Evolutionary conservation across 495 filamentous ascomycete genomes (phyloP).

Genomic region (Sporormia fimetaria): DNA sequence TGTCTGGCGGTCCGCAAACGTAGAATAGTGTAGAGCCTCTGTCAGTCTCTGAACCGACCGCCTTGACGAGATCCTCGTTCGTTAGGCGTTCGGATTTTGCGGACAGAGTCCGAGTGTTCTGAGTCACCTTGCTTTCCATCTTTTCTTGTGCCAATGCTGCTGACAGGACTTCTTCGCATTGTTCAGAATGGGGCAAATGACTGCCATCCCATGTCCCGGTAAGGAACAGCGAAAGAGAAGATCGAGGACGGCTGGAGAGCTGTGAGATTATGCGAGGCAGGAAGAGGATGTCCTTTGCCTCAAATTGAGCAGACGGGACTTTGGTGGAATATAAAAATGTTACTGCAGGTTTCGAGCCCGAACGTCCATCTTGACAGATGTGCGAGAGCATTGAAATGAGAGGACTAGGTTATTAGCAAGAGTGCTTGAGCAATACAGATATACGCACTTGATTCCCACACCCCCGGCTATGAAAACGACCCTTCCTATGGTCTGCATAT

Average conservation of each 20-base stretch:
- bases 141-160: too few relatives aligned
- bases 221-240: slow-evolving; percentile 18
- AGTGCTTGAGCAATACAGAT: neutral
- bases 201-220: slow-evolving; percentile 11
- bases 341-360: slow-evolving; percentile 24
- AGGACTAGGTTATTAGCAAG: slow-evolving; percentile 23
- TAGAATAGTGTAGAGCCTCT: slow-evolving; percentile 51
- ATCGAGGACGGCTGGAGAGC: slow-evolving; percentile 4
- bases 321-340: slow-evolving; percentile 34
- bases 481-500: slow-evolving; percentile 37
- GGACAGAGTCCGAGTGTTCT: too few relatives aligned
- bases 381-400: slow-evolving; percentile 34
- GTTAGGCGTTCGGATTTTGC: too few relatives aligned
- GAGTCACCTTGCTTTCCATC: too few relatives aligned
- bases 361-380: slow-evolving; percentile 20
- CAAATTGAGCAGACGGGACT: slow-evolving; percentile 1
- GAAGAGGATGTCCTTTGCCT: slow-evolving; percentile 26
- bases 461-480: slow-evolving; percentile 71
- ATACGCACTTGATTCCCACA: slow-evolving; percentile 65
- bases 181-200: neutral
- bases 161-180: neutral
- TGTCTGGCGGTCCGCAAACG: slow-evolving; percentile 64
- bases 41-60: slow-evolving; percentile 36
- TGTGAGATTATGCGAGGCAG: slow-evolving; percentile 28
- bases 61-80: too few relatives aligned